Base-by-base conservation (phyloP, 371 early-diverging fungal genomes). In the Mortierella sp. region DNA sequence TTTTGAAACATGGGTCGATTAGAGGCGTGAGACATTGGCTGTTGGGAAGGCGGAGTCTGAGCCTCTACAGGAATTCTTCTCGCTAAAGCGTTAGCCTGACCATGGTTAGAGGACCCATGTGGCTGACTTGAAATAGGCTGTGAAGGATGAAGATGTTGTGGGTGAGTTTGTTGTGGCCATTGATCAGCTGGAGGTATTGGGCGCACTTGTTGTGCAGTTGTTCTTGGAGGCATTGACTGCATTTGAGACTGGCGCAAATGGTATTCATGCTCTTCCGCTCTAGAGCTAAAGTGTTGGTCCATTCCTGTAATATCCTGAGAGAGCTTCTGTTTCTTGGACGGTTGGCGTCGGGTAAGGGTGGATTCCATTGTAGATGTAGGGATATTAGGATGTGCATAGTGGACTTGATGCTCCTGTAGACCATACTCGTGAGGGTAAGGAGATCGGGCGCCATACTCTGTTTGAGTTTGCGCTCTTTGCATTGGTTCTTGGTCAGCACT, bases 261-360 rank as follows among this genome's bases (percentile, higher is more conserved):
- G 15, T 68, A 49, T 26, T 77, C 77, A 28, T 72, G 68, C 31
- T 67, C 64, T 0, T 77, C 72, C 6, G 32, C 29, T n/a, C 67
- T 54, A 13, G 19, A 34, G 22, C 4, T 22, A 13, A 31, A 56
- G 1, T 47, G 51, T 1, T 35, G 55, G 3, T 72, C 77, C 42
- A 56, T 55, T 7, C 51, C 66, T 10, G 34, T 32, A 8, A 49
- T 22, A 7, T 77, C 77, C 65, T 77, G 77, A 0, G 65, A 58
- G 9, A 68, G 64, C 61, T 68, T 71, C 26, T 66, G 72, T 28
- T 60, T 77, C 64, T 77, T 77, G 8, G 68, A 22, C 10, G 35
- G 40, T 29, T 77, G 77, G 28, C 61, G 77, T 10, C 64, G 67
- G 17, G 31, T 12, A 23, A 45, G 19, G 17, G 53, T 49, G 1